Evolutionary conservation across 441 rosid species (phyloP), one percentile per base, ranked within the genome.

Genomic region (Dalechampia spathulata): DNA sequence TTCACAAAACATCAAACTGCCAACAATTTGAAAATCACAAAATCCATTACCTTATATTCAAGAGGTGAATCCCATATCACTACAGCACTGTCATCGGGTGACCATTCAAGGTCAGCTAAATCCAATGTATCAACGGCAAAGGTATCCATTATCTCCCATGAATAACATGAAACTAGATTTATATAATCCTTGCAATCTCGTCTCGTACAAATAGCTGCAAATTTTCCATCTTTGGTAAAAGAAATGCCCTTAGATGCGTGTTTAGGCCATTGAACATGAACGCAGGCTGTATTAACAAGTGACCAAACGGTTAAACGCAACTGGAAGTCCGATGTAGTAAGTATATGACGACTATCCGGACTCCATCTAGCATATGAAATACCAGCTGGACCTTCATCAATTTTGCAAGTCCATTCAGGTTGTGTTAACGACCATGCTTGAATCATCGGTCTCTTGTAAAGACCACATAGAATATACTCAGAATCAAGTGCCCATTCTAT

Each of bases 331-430:
- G 99, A 90, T 9, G 96, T 83, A 0, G 99, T 87, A 52, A 93
- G 90, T 64, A 93, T 87, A 70, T 93, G 97, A 23, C 97, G 93
- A 62, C 99, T 87, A 51, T 93, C 99, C 0, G 99, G 97, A 58
- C 99, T 93, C 99, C 97, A 90, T 74, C 99, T 77, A 39, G 97
- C 97, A 76, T 90, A 93, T 27, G 96, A 86, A 63, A 90, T 85
- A 60, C 97, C 95, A 32, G 99, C 97, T 22, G 86, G 91, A 63
- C 96, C 98, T 78, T 93, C 97, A 57, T 93, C 99, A 28, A 93
- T 93, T 74, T 93, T 90, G 71, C 99, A 93, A 8, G 96, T 93
- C 99, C 99, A 93, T 66, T 90, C 96, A 43, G 99, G 96, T 71
- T 93, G 96, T 52, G 79, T 44, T 62, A 87, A 69, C 2, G 96